Conservation (phyloP, 176 grass and related monocot species). For the Oryza glaberrima region DNA sequence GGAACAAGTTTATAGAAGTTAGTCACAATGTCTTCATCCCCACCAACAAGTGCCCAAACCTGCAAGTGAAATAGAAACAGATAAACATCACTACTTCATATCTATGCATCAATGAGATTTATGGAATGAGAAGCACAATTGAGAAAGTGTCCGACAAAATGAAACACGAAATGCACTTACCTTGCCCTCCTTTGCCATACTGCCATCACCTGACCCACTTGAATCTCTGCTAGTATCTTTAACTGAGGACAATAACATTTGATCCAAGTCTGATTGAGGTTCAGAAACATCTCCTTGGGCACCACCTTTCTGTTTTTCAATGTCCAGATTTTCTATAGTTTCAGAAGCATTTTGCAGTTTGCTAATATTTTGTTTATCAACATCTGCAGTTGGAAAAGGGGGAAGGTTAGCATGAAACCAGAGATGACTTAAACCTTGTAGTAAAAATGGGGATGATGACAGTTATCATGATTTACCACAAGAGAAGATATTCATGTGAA, state of each 20-base stretch:
- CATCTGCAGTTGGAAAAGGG: constrained; percentile 37
- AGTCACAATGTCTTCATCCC: constrained; percentile 58
- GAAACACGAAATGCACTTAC: constrained; percentile 25
- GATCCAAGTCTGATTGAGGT: constrained; percentile 60
- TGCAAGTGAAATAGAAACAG: constrained; percentile 46
- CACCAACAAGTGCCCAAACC: constrained; percentile 77
- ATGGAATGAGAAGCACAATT: constrained; percentile 18
- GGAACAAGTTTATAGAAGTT: constrained; percentile 88
- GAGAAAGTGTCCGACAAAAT: not conserved
- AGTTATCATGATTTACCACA: constrained; percentile 1
- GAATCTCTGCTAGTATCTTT: constrained; percentile 42
- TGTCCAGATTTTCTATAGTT: constrained; percentile 15
- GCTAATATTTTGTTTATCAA: constrained; percentile 32
- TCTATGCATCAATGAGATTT: constrained; percentile 16
- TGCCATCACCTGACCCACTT: constrained; percentile 41
- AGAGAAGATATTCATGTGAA: constrained; percentile 19
- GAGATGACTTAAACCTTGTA: constrained; percentile 22
- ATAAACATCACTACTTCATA: constrained; percentile 13
- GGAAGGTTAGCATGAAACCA: constrained; percentile 8
- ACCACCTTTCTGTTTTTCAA: constrained; percentile 46
- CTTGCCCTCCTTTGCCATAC: constrained; percentile 50
- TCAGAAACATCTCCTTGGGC: constrained; percentile 44
- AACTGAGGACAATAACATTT: constrained; percentile 54
- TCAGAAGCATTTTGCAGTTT: constrained; percentile 37
- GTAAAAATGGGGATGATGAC: constrained; percentile 13